phyloP scores from a whole-genome alignment of 163 green algal genomes.

The Scenedesmus sp. region DNA sequence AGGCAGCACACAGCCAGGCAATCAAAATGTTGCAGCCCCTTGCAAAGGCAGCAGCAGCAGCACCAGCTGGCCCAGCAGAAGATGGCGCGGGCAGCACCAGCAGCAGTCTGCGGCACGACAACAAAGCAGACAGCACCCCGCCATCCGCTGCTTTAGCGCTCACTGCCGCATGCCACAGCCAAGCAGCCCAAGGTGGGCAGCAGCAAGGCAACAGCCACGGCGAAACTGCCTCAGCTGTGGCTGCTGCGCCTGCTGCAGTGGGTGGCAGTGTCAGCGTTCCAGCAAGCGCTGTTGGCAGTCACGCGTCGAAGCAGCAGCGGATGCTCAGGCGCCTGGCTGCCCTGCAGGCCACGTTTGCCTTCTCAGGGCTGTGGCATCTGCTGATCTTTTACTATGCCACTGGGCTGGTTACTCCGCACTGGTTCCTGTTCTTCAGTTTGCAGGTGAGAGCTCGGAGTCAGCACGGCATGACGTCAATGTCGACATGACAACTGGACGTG shows the following conservation, averaged over 20 bases:
- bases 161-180: not conserved
- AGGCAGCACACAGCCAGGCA: not conserved
- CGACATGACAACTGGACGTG: not conserved
- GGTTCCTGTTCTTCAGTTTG: conserved; percentile 66
- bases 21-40: not conserved
- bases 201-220: not conserved
- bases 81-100: too few species aligned
- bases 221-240: not conserved
- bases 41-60: conserved; percentile 9
- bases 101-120: not conserved
- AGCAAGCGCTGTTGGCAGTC: not conserved
- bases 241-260: too few species aligned
- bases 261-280: not conserved
- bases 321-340: conserved; percentile 54
- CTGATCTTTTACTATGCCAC: conserved; percentile 72
- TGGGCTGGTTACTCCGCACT: conserved; percentile 55
- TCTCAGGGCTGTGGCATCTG: conserved; percentile 64
- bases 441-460: not conserved
- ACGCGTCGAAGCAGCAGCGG: not conserved
- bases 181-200: too few species aligned
- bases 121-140: not conserved
- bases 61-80: too few species aligned
- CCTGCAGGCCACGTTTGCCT: conserved; percentile 66
- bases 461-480: not conserved
- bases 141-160: not conserved